phyloP scores from a whole-genome alignment of 345 rosid genomes.

The Pistacia atlantica region DNA sequence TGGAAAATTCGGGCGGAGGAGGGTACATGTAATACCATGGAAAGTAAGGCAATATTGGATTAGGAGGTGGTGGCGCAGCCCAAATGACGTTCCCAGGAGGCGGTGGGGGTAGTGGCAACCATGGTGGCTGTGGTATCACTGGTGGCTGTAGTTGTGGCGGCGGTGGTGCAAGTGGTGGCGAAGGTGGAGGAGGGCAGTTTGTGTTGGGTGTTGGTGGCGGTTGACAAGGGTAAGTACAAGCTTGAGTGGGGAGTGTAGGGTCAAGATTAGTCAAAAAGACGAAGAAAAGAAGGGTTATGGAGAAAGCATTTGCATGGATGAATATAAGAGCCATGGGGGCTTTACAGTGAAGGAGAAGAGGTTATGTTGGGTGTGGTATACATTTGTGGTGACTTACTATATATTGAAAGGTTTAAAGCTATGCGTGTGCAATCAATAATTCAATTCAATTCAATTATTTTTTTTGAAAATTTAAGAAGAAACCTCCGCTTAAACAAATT shows the following conservation, averaged over 20 bases:
- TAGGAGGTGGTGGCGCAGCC: conserved; percentile 54
- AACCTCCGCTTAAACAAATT: too few relatives aligned
- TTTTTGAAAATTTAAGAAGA: too few relatives aligned
- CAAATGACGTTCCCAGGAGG: conserved; percentile 2
- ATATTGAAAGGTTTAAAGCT: neutral
- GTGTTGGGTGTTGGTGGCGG: conserved; percentile 34
- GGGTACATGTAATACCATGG: conserved; percentile 62
- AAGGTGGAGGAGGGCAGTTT: conserved; percentile 21
- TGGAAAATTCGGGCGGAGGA: conserved; percentile 25
- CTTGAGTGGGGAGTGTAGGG: conserved; percentile 8
- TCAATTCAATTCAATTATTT: too few relatives aligned
- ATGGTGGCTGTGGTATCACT: neutral
- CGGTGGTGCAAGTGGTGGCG: neutral
- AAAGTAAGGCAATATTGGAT: conserved; percentile 49
- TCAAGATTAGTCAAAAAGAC: conserved; percentile 10
- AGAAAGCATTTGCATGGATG: conserved; percentile 11
- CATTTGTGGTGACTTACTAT: conserved; percentile 20
- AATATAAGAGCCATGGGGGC: conserved; percentile 19
- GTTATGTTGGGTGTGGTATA: neutral
- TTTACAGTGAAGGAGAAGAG: neutral
- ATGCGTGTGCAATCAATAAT: neutral
- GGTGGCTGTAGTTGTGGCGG: conserved; percentile 9
- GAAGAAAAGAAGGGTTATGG: conserved; percentile 14
- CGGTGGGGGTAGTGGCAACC: conserved; percentile 13
- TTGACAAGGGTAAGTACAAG: conserved; percentile 40